Evolutionary conservation across 2,329 filamentous ascomycete species (phyloP), one percentile per base, ranked within the genome.

Genomic region (Cadophora sp.): DNA sequence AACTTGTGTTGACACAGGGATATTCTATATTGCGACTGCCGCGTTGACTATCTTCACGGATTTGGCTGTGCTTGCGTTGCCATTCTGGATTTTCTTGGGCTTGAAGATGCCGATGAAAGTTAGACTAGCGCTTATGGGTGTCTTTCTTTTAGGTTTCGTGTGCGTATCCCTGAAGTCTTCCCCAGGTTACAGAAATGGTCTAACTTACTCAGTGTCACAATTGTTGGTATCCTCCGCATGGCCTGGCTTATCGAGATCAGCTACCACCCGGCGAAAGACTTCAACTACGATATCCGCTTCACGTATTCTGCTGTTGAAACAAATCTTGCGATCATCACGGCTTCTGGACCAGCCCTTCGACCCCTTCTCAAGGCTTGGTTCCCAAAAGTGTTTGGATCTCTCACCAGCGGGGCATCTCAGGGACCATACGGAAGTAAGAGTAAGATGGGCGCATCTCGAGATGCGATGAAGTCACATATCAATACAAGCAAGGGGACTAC

Each of bases 31-130:
- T 8, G 87, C 87, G 6, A 90, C 88, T 1, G 87, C 89, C 0
- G 88, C 88, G 0, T 83, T 91, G 65, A 91, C 91, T 77, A 88
- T 92, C 71, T 86, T 89, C 63, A 91, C 89, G n/a, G 89, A 92
- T 71, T 79, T 91, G 46, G 86, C 87, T 34, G 86, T 91, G 34
- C 79, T 92, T 14, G 85, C 90, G 60, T 80, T 91, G 9, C 89
- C 89, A 0, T 87, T 90, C 80, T 89, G 88, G 4, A 86, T 90
- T 53, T 77, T 91, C 65, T 86, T 87, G 4, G 82, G 83, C 59
- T 87, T 91, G 83, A 85, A 86, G 34, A 79, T 92, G 22, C 88
- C 88, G 1, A 81, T 77, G 68, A 90, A 89, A 71, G 89, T 91
- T 72, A 91, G 91, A 78, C 82, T 87, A 22, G 90, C 91, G 14